Evolutionary conservation across 176 grass and related monocot genomes (phyloP).

Genomic region (Oryza punctata): DNA sequence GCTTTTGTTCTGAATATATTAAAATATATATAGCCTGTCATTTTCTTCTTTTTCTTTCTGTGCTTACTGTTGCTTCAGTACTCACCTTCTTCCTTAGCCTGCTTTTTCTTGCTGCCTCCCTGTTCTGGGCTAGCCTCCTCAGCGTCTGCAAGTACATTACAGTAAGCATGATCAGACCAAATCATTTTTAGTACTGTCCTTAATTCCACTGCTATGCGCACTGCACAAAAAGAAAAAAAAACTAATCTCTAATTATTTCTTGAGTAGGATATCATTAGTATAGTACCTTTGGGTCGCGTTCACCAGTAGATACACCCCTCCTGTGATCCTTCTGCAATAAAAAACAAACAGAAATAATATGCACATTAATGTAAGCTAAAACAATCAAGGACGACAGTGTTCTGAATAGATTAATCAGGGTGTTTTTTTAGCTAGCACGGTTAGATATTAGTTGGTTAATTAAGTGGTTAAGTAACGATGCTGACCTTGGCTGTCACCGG

Average conservation of each 20-base stretch:
- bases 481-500: conserved; percentile 61
- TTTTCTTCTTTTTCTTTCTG: background rate
- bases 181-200: background rate
- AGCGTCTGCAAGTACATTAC: conserved; percentile 53
- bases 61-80: conserved; percentile 26
- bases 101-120: conserved; percentile 97
- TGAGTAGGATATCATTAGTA: conserved; percentile 24
- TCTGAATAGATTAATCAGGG: conserved; percentile 3
- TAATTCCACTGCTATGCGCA: background rate
- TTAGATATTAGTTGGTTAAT: background rate
- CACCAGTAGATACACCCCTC: conserved; percentile 50
- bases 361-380: background rate
- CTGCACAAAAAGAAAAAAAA: background rate
- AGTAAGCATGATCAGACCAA: background rate
- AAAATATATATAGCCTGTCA: background rate
- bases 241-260: background rate
- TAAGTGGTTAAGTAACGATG: background rate
- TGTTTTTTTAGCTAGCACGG: background rate
- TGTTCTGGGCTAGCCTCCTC: conserved; percentile 97
- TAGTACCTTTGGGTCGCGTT: conserved; percentile 88
- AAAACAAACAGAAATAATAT: background rate
- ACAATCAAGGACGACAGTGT: background rate
- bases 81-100: conserved; percentile 92
- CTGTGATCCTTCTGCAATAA: conserved; percentile 80
- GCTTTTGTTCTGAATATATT: background rate